phyloP scores from a whole-genome alignment of 1,139 yeast species.

The Pichia sp. region DNA sequence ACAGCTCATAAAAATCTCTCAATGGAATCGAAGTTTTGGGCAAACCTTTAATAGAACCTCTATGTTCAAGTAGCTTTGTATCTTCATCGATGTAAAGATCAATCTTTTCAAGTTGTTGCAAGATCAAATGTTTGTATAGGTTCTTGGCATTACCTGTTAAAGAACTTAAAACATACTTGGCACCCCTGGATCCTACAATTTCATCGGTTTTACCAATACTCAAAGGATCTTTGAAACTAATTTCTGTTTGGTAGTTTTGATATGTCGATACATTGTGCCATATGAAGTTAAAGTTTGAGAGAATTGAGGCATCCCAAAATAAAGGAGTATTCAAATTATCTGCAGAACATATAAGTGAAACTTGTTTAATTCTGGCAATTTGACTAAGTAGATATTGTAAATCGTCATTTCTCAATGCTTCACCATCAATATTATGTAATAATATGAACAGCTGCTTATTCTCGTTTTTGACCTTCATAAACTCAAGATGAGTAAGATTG shows the following conservation, averaged over 20 bases:
- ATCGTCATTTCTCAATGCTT: slow-evolving; percentile 59
- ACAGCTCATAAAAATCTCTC: slow-evolving; percentile 52
- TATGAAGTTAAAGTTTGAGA: slow-evolving; percentile 61
- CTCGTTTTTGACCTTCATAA: slow-evolving; percentile 10
- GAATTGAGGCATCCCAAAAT: slow-evolving; percentile 74
- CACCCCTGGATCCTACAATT: slow-evolving; percentile 68
- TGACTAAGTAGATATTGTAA: slow-evolving; percentile 60
- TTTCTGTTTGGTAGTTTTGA: slow-evolving; percentile 59
- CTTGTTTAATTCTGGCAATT: slow-evolving; percentile 53
- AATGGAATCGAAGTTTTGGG: slow-evolving; percentile 53
- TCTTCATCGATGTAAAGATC: slow-evolving; percentile 26
- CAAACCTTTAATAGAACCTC: slow-evolving; percentile 37
- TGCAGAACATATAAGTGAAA: slow-evolving; percentile 60
- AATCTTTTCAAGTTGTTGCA: slow-evolving; percentile 57
- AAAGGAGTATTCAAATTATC: slow-evolving; percentile 80
- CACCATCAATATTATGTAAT: slow-evolving; percentile 83
- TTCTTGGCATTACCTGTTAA: slow-evolving; percentile 73
- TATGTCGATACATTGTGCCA: slow-evolving; percentile 87
- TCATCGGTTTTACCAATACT: slow-evolving; percentile 54
- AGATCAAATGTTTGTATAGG: slow-evolving; percentile 57
- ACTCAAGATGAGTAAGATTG: slow-evolving; percentile 22
- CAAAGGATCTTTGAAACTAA: slow-evolving; percentile 70
- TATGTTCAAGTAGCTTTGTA: slow-evolving; percentile 16
- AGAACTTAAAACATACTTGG: slow-evolving; percentile 71
- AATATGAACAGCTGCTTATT: slow-evolving; percentile 41